These are phyloP conservation scores for Carallia pectinifolia DNA, from an alignment of 345 rosid genomes.

Conservation along the genomic window DNA sequence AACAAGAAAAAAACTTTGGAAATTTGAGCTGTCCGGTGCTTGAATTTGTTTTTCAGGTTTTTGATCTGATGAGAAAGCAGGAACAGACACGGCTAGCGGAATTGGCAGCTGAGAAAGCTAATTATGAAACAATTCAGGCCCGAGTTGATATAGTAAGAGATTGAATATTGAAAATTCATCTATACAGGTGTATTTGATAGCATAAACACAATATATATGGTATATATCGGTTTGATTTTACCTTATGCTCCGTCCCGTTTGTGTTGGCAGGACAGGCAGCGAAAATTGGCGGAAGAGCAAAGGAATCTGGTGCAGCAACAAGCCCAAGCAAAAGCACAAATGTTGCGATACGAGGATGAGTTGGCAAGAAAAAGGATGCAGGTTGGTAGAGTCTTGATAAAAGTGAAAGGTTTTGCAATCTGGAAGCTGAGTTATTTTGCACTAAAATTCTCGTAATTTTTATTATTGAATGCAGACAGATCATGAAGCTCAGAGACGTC, in stretches of 20 bases:
- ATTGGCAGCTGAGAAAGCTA: conserved; percentile 57
- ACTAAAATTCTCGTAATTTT: background rate
- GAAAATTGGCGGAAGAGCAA: conserved; percentile 72
- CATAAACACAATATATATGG: too few relatives aligned
- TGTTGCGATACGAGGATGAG: conserved; percentile 74
- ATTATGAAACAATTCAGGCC: conserved; percentile 58
- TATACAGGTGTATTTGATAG: too few relatives aligned
- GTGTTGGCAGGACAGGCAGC: conserved; percentile 77
- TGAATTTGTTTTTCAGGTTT: conserved; percentile 49
- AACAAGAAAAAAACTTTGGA: too few relatives aligned
- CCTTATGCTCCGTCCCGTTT: conserved; percentile 11
- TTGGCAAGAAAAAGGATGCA: conserved; percentile 84
- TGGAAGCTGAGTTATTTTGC: background rate
- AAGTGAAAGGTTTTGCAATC: background rate
- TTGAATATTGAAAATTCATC: background rate
- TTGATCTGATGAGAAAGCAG: conserved; percentile 87
- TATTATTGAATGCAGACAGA: conserved; percentile 57
- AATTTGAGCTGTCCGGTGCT: too few relatives aligned
- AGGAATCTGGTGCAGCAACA: conserved; percentile 71
- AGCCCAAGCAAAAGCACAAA: conserved; percentile 74
- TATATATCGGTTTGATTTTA: background rate
- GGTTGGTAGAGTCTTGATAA: conserved; percentile 30
- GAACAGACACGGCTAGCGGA: conserved; percentile 68
- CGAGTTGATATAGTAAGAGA: conserved; percentile 72
- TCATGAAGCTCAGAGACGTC: conserved; percentile 86